Evolutionary conservation across 2,329 filamentous ascomycete genomes (phyloP), one percentile per base, ranked within the genome.

Genomic region (Tricladium varicosporioides): DNA sequence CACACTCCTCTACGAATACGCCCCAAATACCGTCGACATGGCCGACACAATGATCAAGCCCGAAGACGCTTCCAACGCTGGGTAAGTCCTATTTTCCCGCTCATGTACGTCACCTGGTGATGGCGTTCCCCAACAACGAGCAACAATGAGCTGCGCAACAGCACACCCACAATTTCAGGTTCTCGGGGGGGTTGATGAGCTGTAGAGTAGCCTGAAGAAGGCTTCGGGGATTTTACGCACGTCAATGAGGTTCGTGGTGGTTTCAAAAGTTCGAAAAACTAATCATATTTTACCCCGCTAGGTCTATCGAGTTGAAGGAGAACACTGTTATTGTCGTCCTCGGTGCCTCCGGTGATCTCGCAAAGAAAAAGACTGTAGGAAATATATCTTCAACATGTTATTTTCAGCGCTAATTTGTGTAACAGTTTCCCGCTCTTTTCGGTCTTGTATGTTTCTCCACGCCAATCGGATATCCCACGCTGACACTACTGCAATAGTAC

Each of bases 281-380:
- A 70, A 79, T 68, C 45, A 57, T 57, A 51, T 59, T 56, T 52
- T 60, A 58, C 58, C 64, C 64, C 58, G 66, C 74, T 52, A 96
- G 91, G 72, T 86, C 85, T 70, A 82, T 95, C 76, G 94, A 99
- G 85, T 87, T 99, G 72, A 99, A 97, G 83, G 91, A 97, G 72
- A 95, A 99, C 83, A 99, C 94, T 65, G 85, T 92, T 72, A 95
- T 99, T 70, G 84, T 99, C 70, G 94, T 99, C 69, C 87, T 99
- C 66, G 94, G 94, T 71, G 94, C 94, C 65, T 99, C 94, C 53
- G 94, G 94, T 70, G 94, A 99, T 81, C 80, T 99, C 66, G 94
- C 94, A 51, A 99, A 99, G 84, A 99, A 99, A 88, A 99, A 99
- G 87, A 99, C 94, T 47, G 92, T 96, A 85, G 74, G 61, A 51